Evolutionary conservation across 2,329 filamentous ascomycete genomes (phyloP).

Genomic region (Ophiostoma sp.): DNA sequence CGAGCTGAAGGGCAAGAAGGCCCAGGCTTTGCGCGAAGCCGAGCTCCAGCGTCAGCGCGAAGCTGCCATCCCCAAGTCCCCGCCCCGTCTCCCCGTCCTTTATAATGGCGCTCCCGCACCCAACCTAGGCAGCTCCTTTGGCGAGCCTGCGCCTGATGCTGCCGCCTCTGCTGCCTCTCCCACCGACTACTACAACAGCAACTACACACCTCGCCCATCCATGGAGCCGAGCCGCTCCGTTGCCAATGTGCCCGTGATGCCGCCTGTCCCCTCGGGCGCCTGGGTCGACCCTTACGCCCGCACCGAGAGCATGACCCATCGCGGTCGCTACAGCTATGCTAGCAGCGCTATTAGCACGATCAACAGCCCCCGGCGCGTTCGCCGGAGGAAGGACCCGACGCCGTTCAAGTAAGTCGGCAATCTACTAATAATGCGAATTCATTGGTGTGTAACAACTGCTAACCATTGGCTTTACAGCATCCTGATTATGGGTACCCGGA

Average conservation of each 20-base stretch:
- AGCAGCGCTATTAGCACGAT: conserved; percentile 87
- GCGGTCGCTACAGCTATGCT: conserved; percentile 93
- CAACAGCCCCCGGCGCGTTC: conserved; percentile 87
- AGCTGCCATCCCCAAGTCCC: conserved; percentile 47
- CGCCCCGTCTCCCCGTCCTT: conserved; percentile 55
- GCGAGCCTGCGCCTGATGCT: conserved; percentile 57
- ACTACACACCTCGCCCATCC: conserved; percentile 47
- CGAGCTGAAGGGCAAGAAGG: conserved; percentile 64
- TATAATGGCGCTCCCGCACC: conserved; percentile 49
- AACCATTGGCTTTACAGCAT: conserved; percentile 58
- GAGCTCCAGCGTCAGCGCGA: conserved; percentile 55
- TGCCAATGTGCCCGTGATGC: conserved; percentile 51
- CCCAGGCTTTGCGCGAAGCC: conserved; percentile 53
- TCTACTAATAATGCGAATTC: not conserved
- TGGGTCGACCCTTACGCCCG: conserved; percentile 76
- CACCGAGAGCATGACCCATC: conserved; percentile 93
- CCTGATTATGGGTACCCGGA: conserved; percentile 82
- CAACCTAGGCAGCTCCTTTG: conserved; percentile 47
- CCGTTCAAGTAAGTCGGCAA: conserved; percentile 84
- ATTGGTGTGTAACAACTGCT: conserved; percentile 8
- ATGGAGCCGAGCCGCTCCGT: conserved; percentile 53
- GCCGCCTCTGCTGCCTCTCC: not conserved
- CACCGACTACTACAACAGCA: conserved; percentile 27
- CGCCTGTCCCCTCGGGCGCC: conserved; percentile 61
- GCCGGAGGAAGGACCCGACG: conserved; percentile 94